Percentiles rank a stretch among this genome's conserved stretches.
These are phyloP conservation scores for Mycogone perniciosa DNA, from an alignment of 2,329 filamentous ascomycete genomes.

Conservation along the genomic window DNA sequence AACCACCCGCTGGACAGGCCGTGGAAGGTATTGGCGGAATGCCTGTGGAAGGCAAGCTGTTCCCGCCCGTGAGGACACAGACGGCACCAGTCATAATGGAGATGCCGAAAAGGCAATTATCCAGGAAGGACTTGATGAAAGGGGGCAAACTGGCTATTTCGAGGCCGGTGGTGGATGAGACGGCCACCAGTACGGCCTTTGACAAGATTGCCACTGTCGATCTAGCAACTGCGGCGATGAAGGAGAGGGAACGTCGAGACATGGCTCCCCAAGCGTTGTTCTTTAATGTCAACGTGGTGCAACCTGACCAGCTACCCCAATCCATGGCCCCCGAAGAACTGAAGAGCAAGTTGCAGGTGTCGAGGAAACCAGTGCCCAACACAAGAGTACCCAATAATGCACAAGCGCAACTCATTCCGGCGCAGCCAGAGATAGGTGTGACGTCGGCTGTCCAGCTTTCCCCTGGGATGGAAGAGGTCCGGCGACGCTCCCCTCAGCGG, in stretches of 20 bases:
- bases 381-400: background rate
- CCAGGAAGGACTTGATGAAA: slow-evolving; percentile 23
- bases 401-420: slow-evolving; percentile 1
- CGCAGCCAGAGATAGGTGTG: slow-evolving; percentile 14
- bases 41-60: slow-evolving; percentile 35
- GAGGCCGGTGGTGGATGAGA: slow-evolving; percentile 37
- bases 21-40: slow-evolving; percentile 32
- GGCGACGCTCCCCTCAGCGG: slow-evolving; percentile 44
- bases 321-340: slow-evolving; percentile 27
- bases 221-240: slow-evolving; percentile 40
- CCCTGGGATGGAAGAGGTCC: slow-evolving; percentile 43
- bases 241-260: slow-evolving; percentile 40
- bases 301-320: slow-evolving; percentile 25
- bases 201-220: slow-evolving; percentile 44
- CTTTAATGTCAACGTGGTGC: slow-evolving; percentile 28
- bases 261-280: slow-evolving; percentile 23
- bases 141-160: slow-evolving; percentile 43
- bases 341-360: slow-evolving; percentile 28
- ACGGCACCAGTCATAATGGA: slow-evolving; percentile 15
- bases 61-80: slow-evolving; percentile 34
- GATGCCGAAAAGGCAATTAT: slow-evolving; percentile 14
- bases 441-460: slow-evolving; percentile 41
- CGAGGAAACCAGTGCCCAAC: slow-evolving; percentile 32
- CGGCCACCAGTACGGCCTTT: slow-evolving; percentile 33
- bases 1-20: slow-evolving; percentile 31